Base-by-base conservation (phyloP, 1,139 yeast species). In the Yamadazyma siamensis region DNA sequence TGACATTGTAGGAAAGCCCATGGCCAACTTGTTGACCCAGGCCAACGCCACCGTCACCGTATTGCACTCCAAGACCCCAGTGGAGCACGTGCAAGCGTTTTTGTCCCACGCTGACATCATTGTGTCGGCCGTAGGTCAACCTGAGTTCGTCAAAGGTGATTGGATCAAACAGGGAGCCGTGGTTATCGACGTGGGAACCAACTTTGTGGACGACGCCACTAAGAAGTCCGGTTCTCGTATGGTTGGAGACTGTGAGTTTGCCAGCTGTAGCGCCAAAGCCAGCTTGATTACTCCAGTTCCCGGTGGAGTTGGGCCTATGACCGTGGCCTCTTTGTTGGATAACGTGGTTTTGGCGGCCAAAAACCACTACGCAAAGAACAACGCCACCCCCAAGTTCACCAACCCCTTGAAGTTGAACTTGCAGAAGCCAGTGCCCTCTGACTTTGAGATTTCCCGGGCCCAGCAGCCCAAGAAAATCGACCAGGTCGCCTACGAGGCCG, bases 221-320 rank as follows among this genome's bases (percentile, higher is more conserved):
- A 83, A 77, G 55, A 87, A 88, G 61, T 71, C 85, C 6, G 98
- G 98, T 29, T 76, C 77, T 50, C 77, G 83, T 54, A 73, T 89
- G 61, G 95, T 88, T 29, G 99, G 99, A 36, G 98, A 91, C 54
- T 96, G 89, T 39, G 95, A 89, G 43, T 88, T 75, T 49, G 80
- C 70, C 30, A 63, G 77, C 15, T 87, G 87, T 34, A 53, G 71
- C 29, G 65, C 74, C 34, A 76, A 73, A 39, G 96, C 94, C 18
- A 70, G 81, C 21, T 70, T 72, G 51, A 75, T 91, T 52, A 91
- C 98, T 15, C 98, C 98, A 17, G 99, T 91, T 36, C 99, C 98
- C 30, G 99, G 99, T 54, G 98, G 98, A 45, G 98, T 91, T 38
- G 98, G 98, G 32, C 99, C 98, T 49, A 91, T 91, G 97, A 91